Conservation (phyloP, 2,329 filamentous ascomycete species). For the Clonostachys byssicola region DNA sequence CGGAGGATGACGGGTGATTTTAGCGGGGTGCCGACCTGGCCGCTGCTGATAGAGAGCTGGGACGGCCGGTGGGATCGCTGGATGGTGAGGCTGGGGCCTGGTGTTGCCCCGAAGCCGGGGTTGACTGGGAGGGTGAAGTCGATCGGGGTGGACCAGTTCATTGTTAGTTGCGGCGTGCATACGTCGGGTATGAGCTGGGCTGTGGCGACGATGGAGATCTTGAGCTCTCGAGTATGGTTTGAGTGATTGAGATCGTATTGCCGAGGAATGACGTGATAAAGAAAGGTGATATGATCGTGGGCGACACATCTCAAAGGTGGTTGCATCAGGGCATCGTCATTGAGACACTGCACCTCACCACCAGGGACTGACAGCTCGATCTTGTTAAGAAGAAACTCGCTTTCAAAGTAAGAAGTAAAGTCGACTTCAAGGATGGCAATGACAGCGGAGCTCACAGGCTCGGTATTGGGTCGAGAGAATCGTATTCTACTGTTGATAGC, state of each 20-base stretch:
- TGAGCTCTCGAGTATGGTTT: constrained; percentile 40
- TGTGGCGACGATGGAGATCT: constrained; percentile 56
- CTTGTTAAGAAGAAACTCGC: constrained; percentile 56
- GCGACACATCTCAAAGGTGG: constrained; percentile 60
- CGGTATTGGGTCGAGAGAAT: constrained; percentile 60
- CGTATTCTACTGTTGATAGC: constrained; percentile 69
- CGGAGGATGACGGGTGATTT: constrained; percentile 52
- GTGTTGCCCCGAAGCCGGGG: constrained; percentile 52
- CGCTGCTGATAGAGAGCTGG: constrained; percentile 56
- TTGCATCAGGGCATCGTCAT: constrained; percentile 37
- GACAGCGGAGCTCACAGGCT: constrained; percentile 54
- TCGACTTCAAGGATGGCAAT: constrained; percentile 72
- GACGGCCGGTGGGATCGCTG: constrained; percentile 58
- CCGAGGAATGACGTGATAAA: constrained; percentile 61
- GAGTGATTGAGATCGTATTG: constrained; percentile 17
- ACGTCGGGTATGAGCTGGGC: constrained; percentile 49
- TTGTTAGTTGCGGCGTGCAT: constrained; percentile 58
- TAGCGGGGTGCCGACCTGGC: constrained; percentile 48
- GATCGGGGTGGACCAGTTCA: constrained; percentile 65
- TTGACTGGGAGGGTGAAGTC: constrained; percentile 67
- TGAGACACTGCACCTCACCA: constrained; percentile 55
- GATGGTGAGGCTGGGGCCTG: constrained; percentile 48
- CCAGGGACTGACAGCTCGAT: constrained; percentile 54
- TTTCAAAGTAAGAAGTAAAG: constrained; percentile 66
- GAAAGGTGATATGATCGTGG: constrained; percentile 71